These are phyloP conservation scores for Sporisorium reilianum DNA, from an alignment of 1,284 basidiomycete genomes.

Conservation along the genomic window DNA sequence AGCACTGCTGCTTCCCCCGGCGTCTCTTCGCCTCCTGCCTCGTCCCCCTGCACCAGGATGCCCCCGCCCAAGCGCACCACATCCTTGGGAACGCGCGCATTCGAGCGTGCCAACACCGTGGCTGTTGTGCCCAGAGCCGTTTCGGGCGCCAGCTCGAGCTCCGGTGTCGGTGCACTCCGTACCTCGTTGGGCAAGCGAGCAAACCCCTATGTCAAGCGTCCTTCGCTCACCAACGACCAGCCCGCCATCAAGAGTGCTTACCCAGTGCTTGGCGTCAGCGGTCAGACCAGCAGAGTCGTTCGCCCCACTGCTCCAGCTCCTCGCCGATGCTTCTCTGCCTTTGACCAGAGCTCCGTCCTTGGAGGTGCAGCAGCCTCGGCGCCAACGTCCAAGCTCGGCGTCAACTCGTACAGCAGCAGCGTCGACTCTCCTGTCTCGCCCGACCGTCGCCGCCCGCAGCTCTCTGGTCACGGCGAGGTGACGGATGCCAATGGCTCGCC, in stretches of 20 bases:
- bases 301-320: conserved; percentile 54
- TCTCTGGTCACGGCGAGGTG: conserved; percentile 30
- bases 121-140: conserved; percentile 30
- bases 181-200: conserved; percentile 54
- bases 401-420: not conserved
- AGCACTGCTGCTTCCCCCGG: conserved; percentile 32
- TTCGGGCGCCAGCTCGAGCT: conserved; percentile 8
- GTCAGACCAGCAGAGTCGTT: conserved; percentile 23
- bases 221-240: conserved; percentile 30
- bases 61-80: conserved; percentile 45
- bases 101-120: conserved; percentile 46
- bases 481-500: conserved; percentile 56
- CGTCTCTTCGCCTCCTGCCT: conserved; percentile 41
- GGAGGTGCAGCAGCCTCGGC: conserved; percentile 6
- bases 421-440: conserved; percentile 35
- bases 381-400: conserved; percentile 18
- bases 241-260: conserved; percentile 49
- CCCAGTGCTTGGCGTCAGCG: conserved; percentile 41
- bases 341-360: conserved; percentile 41
- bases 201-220: conserved; percentile 58
- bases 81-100: conserved; percentile 39
- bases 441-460: conserved; percentile 29
- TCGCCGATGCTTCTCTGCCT: conserved; percentile 52
- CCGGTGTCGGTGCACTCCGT: conserved; percentile 27
- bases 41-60: conserved; percentile 44